A percentile compares a stretch with the other conserved stretches of the same genome.
Conservation (phyloP, 2,329 filamentous ascomycete genomes). For the Microsporum audouinii region DNA sequence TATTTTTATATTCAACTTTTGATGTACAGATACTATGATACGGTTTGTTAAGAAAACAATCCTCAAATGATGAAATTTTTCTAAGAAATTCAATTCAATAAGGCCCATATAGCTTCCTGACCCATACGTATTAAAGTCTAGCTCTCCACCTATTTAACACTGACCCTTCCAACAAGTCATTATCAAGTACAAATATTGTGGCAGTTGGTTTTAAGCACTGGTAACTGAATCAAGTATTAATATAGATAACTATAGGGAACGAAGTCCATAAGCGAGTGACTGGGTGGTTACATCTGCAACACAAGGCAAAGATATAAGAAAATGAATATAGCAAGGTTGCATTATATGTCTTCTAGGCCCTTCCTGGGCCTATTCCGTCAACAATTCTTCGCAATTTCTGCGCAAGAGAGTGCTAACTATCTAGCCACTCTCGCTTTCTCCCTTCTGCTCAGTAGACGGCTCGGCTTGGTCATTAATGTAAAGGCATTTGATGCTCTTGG, state of each 20-base stretch:
- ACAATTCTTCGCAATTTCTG: not conserved
- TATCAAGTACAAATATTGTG: not conserved
- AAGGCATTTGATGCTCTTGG: not conserved
- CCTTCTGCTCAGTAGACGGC: not conserved
- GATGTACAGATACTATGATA: not conserved
- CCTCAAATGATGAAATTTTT: not conserved
- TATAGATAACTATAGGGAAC: not conserved
- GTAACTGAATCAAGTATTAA: not conserved
- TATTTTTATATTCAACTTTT: not conserved
- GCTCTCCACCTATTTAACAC: not conserved
- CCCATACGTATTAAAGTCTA: too few relatives aligned
- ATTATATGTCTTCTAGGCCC: not conserved
- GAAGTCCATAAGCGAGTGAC: constrained; percentile 1
- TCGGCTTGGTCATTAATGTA: not conserved
- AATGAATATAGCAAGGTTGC: not conserved
- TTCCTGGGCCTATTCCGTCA: not conserved
- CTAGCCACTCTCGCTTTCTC: not conserved
- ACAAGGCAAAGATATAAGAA: not conserved
- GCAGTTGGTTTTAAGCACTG: not conserved
- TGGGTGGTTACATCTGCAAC: not conserved
- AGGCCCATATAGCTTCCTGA: not conserved
- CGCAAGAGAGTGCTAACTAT: not conserved
- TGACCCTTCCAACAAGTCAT: not conserved
- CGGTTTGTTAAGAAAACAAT: not conserved
- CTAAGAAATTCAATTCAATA: not conserved